Conservation (phyloP, 331 rosid genomes). For the Arachis monticola region DNA sequence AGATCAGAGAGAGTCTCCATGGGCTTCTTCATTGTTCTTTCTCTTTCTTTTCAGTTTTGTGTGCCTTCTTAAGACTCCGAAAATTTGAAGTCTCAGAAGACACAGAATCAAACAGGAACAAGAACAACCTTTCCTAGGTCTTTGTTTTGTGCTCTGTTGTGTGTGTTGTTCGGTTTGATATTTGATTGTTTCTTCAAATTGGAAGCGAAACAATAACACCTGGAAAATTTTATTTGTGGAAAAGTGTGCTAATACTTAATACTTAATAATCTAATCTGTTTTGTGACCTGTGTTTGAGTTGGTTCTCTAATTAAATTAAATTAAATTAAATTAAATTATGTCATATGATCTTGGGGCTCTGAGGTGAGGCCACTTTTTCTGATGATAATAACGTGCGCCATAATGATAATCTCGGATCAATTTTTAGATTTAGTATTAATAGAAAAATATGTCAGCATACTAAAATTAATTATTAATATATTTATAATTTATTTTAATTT, state of each 20-base stretch:
- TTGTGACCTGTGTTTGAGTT: not conserved
- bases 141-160: not conserved
- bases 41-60: too few relatives aligned
- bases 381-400: not conserved
- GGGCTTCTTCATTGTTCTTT: conserved; percentile 42
- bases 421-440: too few relatives aligned
- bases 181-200: conserved; percentile 5
- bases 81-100: not conserved
- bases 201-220: conserved; percentile 10
- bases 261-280: not conserved
- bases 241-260: too few relatives aligned
- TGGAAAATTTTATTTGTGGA: conserved; percentile 4
- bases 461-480: too few relatives aligned
- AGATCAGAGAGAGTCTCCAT: conserved; percentile 76
- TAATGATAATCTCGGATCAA: not conserved
- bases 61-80: not conserved
- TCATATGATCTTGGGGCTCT: not conserved
- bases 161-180: conserved; percentile 8
- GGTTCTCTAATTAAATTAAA: conserved; percentile 13
- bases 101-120: conserved; percentile 9
- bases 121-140: conserved; percentile 3
- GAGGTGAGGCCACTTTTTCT: not conserved
- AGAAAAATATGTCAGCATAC: too few relatives aligned
- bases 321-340: not conserved
- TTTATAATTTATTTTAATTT: too few relatives aligned